Evolutionary conservation across 2,329 filamentous ascomycete genomes (phyloP).

Genomic region (Rhexocercosporidium sp.): DNA sequence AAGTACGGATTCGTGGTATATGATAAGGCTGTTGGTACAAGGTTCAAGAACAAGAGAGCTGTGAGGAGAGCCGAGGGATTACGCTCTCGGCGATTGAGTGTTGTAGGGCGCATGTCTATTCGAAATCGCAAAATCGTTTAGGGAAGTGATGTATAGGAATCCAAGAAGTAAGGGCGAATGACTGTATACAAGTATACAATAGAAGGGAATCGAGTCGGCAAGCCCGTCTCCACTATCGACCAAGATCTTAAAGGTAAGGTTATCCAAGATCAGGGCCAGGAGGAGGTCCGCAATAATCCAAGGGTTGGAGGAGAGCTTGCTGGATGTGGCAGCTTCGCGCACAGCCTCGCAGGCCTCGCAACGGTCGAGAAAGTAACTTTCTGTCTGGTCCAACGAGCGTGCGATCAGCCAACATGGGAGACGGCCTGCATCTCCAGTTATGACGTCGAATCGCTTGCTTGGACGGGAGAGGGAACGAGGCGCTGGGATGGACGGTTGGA

Average conservation of each 20-base stretch:
- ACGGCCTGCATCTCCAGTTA: slow-evolving; percentile 32
- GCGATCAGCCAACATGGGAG: slow-evolving; percentile 23
- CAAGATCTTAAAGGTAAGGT: slow-evolving; percentile 23
- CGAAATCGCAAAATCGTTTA: slow-evolving; percentile 13
- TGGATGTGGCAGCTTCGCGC: not conserved
- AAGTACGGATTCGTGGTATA: slow-evolving; percentile 30
- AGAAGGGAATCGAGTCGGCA: slow-evolving; percentile 6
- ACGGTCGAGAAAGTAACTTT: not conserved
- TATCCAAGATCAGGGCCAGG: slow-evolving; percentile 25
- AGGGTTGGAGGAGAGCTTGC: slow-evolving; percentile 1
- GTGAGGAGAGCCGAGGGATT: slow-evolving; percentile 22
- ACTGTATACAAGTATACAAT: slow-evolving; percentile 13
- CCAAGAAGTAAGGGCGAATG: not conserved
- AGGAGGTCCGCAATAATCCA: slow-evolving; percentile 1
- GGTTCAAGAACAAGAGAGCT: slow-evolving; percentile 25
- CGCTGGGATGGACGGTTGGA: not conserved
- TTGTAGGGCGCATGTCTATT: slow-evolving; percentile 25
- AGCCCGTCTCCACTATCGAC: slow-evolving; percentile 16
- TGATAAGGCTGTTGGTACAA: slow-evolving; percentile 27
- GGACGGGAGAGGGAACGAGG: not conserved
- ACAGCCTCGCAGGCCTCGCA: slow-evolving; percentile 20
- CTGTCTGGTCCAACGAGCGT: slow-evolving; percentile 19
- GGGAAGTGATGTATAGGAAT: not conserved
- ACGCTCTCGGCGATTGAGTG: slow-evolving; percentile 20
- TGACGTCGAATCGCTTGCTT: slow-evolving; percentile 27